Conservation (phyloP, 345 rosid genomes). For the Camelina hispida region DNA sequence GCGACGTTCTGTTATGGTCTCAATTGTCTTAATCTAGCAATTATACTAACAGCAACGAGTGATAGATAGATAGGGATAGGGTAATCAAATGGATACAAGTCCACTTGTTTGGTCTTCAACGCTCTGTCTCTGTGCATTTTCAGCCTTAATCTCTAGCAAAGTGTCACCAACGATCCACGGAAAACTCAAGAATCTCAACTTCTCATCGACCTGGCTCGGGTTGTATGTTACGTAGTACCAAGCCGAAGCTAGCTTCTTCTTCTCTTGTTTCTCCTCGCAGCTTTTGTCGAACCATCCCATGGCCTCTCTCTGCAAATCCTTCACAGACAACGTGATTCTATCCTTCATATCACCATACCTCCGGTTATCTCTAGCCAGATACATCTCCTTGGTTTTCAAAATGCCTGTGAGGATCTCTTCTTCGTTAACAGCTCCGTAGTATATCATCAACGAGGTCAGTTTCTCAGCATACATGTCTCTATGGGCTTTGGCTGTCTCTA, state of each 20-base stretch:
- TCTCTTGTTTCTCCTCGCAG: slow-evolving; percentile 49
- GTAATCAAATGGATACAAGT: slow-evolving; percentile 1
- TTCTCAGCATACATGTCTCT: slow-evolving; percentile 68
- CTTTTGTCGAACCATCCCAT: slow-evolving; percentile 70
- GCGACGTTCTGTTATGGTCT: background rate
- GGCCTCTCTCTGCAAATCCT: slow-evolving; percentile 65
- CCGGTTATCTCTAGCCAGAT: slow-evolving; percentile 77
- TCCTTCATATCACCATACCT: slow-evolving; percentile 81
- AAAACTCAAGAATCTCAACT: slow-evolving; percentile 66
- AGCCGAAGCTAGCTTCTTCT: slow-evolving; percentile 71
- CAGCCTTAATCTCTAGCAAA: slow-evolving; percentile 61
- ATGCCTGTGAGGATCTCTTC: slow-evolving; percentile 94
- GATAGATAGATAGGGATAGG: too few species aligned
- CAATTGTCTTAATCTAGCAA: background rate
- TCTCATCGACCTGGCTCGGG: slow-evolving; percentile 48
- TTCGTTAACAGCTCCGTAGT: slow-evolving; percentile 64
- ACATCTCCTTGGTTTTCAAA: slow-evolving; percentile 57
- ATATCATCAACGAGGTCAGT: slow-evolving; percentile 63
- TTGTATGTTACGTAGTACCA: slow-evolving; percentile 87
- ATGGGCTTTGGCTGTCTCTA: slow-evolving; percentile 55
- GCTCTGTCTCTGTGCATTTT: slow-evolving; percentile 15
- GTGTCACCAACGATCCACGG: slow-evolving; percentile 81
- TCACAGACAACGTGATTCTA: slow-evolving; percentile 59
- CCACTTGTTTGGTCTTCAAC: slow-evolving; percentile 10
- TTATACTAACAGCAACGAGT: slow-evolving; percentile 15